Evolutionary conservation across 1,284 basidiomycete genomes (phyloP), one percentile per base, ranked within the genome.

Genomic region (Termitomyces sp.): DNA sequence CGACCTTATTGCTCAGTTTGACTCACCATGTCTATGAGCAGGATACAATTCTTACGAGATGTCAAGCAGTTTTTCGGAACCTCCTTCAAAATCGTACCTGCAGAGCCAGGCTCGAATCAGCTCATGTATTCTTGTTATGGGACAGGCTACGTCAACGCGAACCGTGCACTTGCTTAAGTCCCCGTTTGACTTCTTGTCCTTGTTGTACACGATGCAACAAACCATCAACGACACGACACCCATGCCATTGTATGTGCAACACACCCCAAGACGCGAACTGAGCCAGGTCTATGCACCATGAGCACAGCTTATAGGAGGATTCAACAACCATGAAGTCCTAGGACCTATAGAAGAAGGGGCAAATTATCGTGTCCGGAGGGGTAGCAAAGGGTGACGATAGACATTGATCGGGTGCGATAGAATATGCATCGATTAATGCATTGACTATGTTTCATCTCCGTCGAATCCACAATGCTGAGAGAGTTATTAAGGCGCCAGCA

Each of bases 41-140:
- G 94, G 8, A 81, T 97, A 41, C 92, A 97, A 74, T 93, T 96
- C 65, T 72, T 99, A 39, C 78, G 91, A 33, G 96, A 99, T 62
- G 71, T 94, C 44, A 81, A 83, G 57, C 73, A 80, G 10, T 89
- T 91, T 63, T 93, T 97, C 58, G 93, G 93, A 30, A 82, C 80
- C 0, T 78, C 79, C 14, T 82, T 84, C 68, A 81, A 81, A 59
- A 76, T 82, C 46, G 70, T 73, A 19, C 61, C 77, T 5, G 72
- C 77, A 28, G 72, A 81, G 57, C 63, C 71, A 30, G 71, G 74
- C 14, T 78, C 74, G 42, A 66, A 72, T 3, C 79, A 88, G 45
- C 74, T 88, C 11, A 52, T 87, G 48, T 86, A 87, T 67, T 88
- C 88, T 4, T 91, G 89, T 65, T 89, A 88, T 62, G 88, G 88